Conservation (phyloP, 768 basidiomycete species). For the Auricularia sp. region DNA sequence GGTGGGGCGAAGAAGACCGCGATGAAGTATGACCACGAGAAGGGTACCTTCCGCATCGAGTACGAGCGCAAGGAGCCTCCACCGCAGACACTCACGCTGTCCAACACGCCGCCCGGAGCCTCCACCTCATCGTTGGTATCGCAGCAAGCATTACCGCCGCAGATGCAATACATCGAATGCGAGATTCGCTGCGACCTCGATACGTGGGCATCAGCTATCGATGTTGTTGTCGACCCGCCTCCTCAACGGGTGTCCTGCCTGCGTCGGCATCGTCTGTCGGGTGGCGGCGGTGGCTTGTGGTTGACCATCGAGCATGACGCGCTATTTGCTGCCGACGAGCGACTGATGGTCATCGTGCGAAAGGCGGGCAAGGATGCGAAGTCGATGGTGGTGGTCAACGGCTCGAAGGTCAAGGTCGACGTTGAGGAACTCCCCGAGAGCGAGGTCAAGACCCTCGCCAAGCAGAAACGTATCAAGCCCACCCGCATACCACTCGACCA, state of each 20-base stretch:
- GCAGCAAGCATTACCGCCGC: slow-evolving; percentile 9
- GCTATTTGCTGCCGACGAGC: slow-evolving; percentile 66
- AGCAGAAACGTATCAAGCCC: slow-evolving; percentile 81
- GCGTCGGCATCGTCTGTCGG: slow-evolving; percentile 75
- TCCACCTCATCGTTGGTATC: slow-evolving; percentile 14
- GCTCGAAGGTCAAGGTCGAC: slow-evolving; percentile 74
- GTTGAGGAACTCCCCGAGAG: slow-evolving; percentile 78
- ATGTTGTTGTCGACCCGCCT: slow-evolving; percentile 88
- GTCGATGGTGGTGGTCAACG: slow-evolving; percentile 81
- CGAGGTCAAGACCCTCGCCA: slow-evolving; percentile 74
- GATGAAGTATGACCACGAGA: slow-evolving; percentile 81
- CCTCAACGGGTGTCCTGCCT: slow-evolving; percentile 76
- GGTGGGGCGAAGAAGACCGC: slow-evolving; percentile 59
- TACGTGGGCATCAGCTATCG: slow-evolving; percentile 73
- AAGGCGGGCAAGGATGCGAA: slow-evolving; percentile 57
- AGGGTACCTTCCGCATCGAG: slow-evolving; percentile 68
- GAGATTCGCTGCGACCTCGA: slow-evolving; percentile 89
- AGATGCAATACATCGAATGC: slow-evolving; percentile 54
- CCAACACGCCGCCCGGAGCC: neutral
- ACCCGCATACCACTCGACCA: slow-evolving; percentile 86
- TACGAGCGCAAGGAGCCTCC: slow-evolving; percentile 41
- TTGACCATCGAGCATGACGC: slow-evolving; percentile 83
- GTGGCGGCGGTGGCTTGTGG: slow-evolving; percentile 89
- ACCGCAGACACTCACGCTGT: neutral
- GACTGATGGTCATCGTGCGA: slow-evolving; percentile 63